Base-by-base conservation (phyloP, 805 yeast genomes). In the Brettanomyces anomalus region DNA sequence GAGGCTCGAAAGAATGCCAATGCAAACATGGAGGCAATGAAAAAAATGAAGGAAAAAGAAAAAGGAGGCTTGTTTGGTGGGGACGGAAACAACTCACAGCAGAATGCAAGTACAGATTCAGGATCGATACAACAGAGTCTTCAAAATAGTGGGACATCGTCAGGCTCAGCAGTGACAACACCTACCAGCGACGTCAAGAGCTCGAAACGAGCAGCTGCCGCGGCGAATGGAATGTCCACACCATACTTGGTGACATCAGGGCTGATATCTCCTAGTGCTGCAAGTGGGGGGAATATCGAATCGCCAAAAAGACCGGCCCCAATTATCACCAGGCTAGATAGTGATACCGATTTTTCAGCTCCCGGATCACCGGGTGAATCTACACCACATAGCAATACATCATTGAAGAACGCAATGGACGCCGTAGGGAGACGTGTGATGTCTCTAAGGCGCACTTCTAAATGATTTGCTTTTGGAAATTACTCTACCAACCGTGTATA, bases 1-100 rank as follows among this genome's bases (percentile, higher is more conserved):
- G 84, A 81, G 51, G 93, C 95, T 0, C 72, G 94, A 55, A 93
- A 82, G 54, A 85, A 77, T 49, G 79, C 84, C 0, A 73, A 71
- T 49, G 54, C 69, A 42, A 77, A 75, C 48, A 68, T 74, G 43
- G 74, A 71, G 39, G 57, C 66, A 33, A 48, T 69, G 64, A 75
- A 68, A 58, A 72, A 54, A 55, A 72, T 67, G 20, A 43, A 53
- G 11, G 50, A 49, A 20, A 28, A 15, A 17, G 39, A 36, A 24
- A 36, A 17, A 28, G 34, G 16, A 14, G 7, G 34, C 14, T 16
- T 15, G 24, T 15, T 26, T 11, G 40, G 20, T 3, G 19, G n/a
- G 6, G 21, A 11, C 11, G 40, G 34, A 16, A 14, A 7, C 10
- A 20, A 35, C 21, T 35, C 20, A 17, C 37, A 35, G 28, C 28